A percentile compares a stretch with the other conserved stretches of the same genome.
These are phyloP conservation scores for Colletotrichum phormii DNA, from an alignment of 2,329 filamentous ascomycete species.

Conservation along the genomic window DNA sequence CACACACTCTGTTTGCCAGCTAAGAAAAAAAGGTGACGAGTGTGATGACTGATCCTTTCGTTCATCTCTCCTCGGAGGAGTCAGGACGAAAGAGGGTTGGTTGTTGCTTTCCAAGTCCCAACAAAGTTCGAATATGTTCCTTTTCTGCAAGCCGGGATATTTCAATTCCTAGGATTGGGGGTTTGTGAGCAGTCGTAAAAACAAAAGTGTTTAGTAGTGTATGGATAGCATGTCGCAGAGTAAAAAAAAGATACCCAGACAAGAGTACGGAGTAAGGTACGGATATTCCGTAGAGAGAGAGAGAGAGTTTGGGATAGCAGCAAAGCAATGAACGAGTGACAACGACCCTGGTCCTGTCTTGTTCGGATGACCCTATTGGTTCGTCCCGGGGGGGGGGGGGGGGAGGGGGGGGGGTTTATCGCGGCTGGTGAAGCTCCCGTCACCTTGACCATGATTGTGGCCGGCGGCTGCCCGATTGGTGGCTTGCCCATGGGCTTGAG, in stretches of 20 bases:
- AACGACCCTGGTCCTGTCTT: neutral
- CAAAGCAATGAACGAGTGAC: slow-evolving; percentile 1
- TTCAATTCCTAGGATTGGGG: neutral
- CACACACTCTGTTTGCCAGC: slow-evolving; percentile 19
- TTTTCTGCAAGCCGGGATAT: neutral
- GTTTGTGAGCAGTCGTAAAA: slow-evolving; percentile 28
- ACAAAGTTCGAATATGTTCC: neutral
- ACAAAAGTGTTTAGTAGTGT: neutral
- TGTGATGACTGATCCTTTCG: no score
- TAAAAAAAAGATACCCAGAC: neutral
- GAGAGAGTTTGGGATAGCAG: slow-evolving; percentile 6
- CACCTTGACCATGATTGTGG: slow-evolving; percentile 1
- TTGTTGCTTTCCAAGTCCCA: neutral
- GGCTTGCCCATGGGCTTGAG: neutral
- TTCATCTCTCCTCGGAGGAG: neutral
- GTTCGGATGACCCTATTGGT: slow-evolving; percentile 24
- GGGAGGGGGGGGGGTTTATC: neutral
- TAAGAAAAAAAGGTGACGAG: neutral
- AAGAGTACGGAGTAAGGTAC: neutral
- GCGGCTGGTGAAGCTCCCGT: slow-evolving; percentile 12
- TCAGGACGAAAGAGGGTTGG: neutral
- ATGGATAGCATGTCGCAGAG: neutral
- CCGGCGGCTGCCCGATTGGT: slow-evolving; percentile 31
- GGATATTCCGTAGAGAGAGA: neutral
- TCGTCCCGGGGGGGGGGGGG: neutral